These are phyloP conservation scores for Sphaerulina vaccinii DNA, from an alignment of 2,329 filamentous ascomycete species.

Conservation along the genomic window DNA sequence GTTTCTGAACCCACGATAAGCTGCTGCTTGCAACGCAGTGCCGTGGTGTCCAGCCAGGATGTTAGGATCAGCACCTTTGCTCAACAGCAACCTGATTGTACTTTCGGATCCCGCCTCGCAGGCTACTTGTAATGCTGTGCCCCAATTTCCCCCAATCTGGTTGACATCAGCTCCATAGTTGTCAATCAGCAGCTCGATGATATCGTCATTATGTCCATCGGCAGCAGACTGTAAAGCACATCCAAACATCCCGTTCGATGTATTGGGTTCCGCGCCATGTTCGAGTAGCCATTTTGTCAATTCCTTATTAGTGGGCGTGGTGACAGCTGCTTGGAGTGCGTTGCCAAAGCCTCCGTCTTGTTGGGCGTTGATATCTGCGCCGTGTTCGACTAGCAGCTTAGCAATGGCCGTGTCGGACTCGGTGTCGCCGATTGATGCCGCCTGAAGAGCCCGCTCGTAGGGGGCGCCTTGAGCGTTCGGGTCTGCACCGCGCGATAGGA, in stretches of 20 bases:
- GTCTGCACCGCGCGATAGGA: neutral
- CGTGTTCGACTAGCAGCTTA: conserved; percentile 10
- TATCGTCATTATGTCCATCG: neutral
- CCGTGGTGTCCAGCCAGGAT: neutral
- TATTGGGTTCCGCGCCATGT: conserved; percentile 2
- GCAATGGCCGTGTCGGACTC: neutral
- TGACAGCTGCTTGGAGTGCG: neutral
- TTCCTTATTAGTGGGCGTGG: neutral
- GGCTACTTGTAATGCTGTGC: neutral
- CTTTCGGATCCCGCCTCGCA: conserved; percentile 2
- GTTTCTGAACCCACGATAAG: conserved; percentile 8
- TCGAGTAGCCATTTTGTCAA: neutral
- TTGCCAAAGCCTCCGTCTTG: conserved; percentile 16
- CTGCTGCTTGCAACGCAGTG: conserved; percentile 26
- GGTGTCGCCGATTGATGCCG: neutral
- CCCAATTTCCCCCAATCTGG: neutral
- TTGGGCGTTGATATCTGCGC: conserved; percentile 24
- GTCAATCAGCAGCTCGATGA: conserved; percentile 3
- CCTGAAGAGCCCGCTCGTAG: neutral
- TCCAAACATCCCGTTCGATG: neutral
- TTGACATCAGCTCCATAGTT: conserved; percentile 15
- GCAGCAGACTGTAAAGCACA: conserved; percentile 2
- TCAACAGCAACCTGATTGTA: neutral
- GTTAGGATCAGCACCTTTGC: neutral
- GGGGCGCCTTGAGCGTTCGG: neutral